phyloP scores from a whole-genome alignment of 768 basidiomycete genomes.

The Vishniacozyma victoriae region DNA sequence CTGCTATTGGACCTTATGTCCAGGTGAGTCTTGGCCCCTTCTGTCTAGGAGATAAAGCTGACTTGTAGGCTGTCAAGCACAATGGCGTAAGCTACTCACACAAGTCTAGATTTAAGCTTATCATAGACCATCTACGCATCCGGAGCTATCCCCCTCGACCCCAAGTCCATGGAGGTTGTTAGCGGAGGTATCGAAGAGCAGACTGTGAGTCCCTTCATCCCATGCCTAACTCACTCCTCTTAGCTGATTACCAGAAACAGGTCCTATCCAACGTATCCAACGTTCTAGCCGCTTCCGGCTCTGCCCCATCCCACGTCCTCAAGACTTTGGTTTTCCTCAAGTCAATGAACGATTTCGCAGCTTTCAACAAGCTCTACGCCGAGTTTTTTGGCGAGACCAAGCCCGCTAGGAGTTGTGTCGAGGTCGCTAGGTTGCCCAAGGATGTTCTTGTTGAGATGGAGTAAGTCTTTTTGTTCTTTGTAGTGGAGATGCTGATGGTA shows the following conservation, averaged over 20 bases:
- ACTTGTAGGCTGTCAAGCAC: conserved; percentile 66
- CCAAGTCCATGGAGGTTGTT: conserved; percentile 64
- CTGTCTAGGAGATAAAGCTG: not conserved
- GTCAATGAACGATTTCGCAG: conserved; percentile 80
- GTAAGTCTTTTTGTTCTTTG: conserved; percentile 17
- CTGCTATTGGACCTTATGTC: conserved; percentile 58
- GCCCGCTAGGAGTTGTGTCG: conserved; percentile 87
- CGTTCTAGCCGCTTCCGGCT: conserved; percentile 75
- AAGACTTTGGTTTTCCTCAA: conserved; percentile 96
- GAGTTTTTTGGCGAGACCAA: conserved; percentile 83
- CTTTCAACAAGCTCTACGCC: conserved; percentile 75
- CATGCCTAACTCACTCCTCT: not conserved
- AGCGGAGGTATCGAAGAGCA: conserved; percentile 71
- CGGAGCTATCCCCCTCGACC: conserved; percentile 79
- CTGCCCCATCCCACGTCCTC: conserved; percentile 69
- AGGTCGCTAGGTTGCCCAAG: conserved; percentile 73
- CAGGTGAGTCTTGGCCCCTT: conserved; percentile 36
- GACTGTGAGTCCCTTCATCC: conserved; percentile 49
- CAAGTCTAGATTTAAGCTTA: not conserved
- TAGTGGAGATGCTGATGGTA: not conserved
- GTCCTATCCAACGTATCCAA: conserved; percentile 78
- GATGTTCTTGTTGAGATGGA: conserved; percentile 92
- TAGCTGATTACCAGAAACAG: conserved; percentile 53
- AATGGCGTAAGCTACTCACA: conserved; percentile 53
- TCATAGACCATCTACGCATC: conserved; percentile 69